These are phyloP conservation scores for Phlegmacium glaucopus DNA, from an alignment of 768 basidiomycete species.

Conservation along the genomic window DNA sequence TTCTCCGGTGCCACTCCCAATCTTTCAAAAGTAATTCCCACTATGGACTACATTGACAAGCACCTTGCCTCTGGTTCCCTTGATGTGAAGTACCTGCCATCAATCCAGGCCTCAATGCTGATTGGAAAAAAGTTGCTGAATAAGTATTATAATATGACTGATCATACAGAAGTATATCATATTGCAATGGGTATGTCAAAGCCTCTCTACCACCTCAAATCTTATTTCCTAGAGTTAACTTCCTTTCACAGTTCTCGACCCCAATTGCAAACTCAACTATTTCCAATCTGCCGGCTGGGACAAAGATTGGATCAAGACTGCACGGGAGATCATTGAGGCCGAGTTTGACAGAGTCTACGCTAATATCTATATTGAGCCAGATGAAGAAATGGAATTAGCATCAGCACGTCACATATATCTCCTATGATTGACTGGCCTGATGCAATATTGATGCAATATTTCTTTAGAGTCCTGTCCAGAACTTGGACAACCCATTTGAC, in stretches of 20 bases:
- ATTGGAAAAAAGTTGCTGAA: constrained; percentile 26
- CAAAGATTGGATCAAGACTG: background rate
- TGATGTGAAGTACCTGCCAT: background rate
- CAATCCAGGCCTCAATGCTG: background rate
- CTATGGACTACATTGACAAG: background rate
- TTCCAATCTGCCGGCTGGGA: background rate
- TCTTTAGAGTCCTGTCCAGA: background rate
- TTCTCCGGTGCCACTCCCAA: background rate
- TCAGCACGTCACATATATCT: background rate
- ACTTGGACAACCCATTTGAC: background rate
- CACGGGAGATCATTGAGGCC: background rate
- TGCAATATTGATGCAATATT: background rate
- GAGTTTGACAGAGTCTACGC: background rate
- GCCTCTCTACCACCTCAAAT: background rate
- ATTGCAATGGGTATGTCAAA: background rate
- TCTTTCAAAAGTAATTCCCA: background rate
- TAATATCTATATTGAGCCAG: background rate
- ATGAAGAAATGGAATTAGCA: background rate
- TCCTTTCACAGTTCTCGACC: background rate
- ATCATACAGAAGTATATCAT: constrained; percentile 25
- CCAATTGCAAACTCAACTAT: background rate
- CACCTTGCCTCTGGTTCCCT: background rate
- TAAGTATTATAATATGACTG: constrained; percentile 27
- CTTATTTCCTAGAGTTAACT: background rate
- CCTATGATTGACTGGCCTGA: background rate